Conservation (phyloP, 441 rosid genomes). For the Populus trichocarpa region DNA sequence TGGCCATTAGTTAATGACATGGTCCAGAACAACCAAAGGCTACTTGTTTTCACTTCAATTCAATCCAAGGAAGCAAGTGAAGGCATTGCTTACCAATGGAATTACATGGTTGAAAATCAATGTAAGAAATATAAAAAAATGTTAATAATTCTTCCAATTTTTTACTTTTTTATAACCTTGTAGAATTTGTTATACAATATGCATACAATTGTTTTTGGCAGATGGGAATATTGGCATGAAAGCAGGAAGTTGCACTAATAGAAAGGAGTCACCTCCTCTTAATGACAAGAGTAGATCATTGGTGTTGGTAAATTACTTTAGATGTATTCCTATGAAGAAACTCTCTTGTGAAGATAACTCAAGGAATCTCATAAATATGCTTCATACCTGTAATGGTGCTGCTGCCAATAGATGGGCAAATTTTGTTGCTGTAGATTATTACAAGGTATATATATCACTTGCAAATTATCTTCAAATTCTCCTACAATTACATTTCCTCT, state of each 20-base stretch:
- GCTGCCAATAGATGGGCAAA: slow-evolving; percentile 52
- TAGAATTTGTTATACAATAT: background rate
- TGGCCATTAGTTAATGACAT: slow-evolving; percentile 86
- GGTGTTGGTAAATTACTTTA: slow-evolving; percentile 44
- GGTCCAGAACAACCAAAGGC: slow-evolving; percentile 65
- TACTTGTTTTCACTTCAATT: slow-evolving; percentile 71
- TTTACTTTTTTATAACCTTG: background rate
- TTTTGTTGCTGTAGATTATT: slow-evolving; percentile 48
- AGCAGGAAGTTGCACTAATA: slow-evolving; percentile 39
- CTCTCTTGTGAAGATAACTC: slow-evolving; percentile 37
- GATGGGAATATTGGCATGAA: slow-evolving; percentile 71
- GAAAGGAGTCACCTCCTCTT: slow-evolving; percentile 38
- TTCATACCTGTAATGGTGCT: slow-evolving; percentile 34
- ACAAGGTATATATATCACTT: slow-evolving; percentile 26
- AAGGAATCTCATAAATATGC: slow-evolving; percentile 28
- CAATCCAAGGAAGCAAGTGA: slow-evolving; percentile 62
- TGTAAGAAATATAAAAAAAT: slow-evolving; percentile 34
- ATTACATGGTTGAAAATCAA: slow-evolving; percentile 81
- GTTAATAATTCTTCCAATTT: background rate
- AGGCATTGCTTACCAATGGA: slow-evolving; percentile 94
- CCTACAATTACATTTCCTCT: background rate
- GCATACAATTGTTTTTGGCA: slow-evolving; percentile 18
- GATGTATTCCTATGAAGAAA: slow-evolving; percentile 26
- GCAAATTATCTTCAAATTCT: background rate
- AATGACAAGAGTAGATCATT: slow-evolving; percentile 40